These are phyloP conservation scores for Aspergillus indologenus DNA, from an alignment of 495 filamentous ascomycete genomes.

Conservation along the genomic window DNA sequence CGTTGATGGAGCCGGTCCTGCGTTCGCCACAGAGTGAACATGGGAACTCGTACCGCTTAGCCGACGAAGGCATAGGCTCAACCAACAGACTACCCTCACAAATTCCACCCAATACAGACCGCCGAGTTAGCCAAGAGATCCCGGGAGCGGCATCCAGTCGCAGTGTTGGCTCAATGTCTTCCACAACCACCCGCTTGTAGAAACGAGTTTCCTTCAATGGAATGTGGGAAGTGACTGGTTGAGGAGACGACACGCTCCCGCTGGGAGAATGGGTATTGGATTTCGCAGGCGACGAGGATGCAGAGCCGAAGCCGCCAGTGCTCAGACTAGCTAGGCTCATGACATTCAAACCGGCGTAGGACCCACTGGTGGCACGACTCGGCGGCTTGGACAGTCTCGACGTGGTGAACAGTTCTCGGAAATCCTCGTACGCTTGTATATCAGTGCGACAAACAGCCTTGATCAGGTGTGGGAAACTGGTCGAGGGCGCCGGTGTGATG, in stretches of 20 bases:
- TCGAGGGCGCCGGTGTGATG: constrained; percentile 73
- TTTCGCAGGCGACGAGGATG: constrained; percentile 40
- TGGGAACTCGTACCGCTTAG: constrained; percentile 60
- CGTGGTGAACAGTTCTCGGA: constrained; percentile 69
- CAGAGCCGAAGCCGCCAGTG: constrained; percentile 46
- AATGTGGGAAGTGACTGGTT: constrained; percentile 32
- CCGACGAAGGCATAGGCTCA: constrained; percentile 69
- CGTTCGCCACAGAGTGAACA: constrained; percentile 89
- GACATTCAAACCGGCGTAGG: constrained; percentile 61
- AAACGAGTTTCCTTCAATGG: constrained; percentile 87
- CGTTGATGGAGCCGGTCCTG: constrained; percentile 63
- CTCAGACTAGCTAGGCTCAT: constrained; percentile 55
- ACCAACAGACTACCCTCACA: constrained; percentile 85
- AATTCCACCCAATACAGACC: constrained; percentile 77
- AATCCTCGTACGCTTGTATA: constrained; percentile 76
- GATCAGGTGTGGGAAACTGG: constrained; percentile 77
- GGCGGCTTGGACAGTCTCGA: constrained; percentile 58
- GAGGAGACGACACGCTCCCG: constrained; percentile 38
- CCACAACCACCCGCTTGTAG: constrained; percentile 80
- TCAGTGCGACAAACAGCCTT: constrained; percentile 82
- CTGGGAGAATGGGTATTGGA: constrained; percentile 39
- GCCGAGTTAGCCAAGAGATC: constrained; percentile 86
- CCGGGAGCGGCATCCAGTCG: constrained; percentile 86
- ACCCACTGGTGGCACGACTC: constrained; percentile 66
- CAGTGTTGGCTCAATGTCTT: constrained; percentile 93